These are phyloP conservation scores for Penicillium samsonianum DNA, from an alignment of 495 filamentous ascomycete species.

Conservation along the genomic window DNA sequence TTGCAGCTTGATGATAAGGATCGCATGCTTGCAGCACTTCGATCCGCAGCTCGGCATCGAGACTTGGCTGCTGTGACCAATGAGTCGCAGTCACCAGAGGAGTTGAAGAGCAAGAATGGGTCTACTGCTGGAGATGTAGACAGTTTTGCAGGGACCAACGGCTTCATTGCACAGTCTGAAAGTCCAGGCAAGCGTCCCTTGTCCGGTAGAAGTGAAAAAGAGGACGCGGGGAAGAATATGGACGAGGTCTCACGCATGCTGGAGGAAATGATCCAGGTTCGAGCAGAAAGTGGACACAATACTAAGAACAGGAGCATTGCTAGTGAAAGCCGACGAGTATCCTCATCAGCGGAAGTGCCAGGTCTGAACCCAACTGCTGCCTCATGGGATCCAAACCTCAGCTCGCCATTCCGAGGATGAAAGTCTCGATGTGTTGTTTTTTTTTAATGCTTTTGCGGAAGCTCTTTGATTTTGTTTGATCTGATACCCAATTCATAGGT, in stretches of 20 bases:
- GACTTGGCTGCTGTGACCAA: conserved; percentile 72
- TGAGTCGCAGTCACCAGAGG: conserved; percentile 42
- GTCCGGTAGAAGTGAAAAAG: conserved; percentile 23
- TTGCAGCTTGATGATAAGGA: conserved; percentile 94
- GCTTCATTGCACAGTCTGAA: conserved; percentile 16
- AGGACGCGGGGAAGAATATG: conserved; percentile 64
- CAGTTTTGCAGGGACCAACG: conserved; percentile 27
- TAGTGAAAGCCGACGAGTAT: conserved; percentile 38
- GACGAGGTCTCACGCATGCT: conserved; percentile 89
- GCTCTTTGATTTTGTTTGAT: conserved; percentile 18
- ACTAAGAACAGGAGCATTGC: conserved; percentile 54
- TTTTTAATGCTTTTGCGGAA: conserved; percentile 6
- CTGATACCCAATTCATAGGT: conserved; percentile 33
- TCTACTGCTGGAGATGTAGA: conserved; percentile 35
- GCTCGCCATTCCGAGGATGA: conserved; percentile 16
- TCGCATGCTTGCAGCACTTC: conserved; percentile 84
- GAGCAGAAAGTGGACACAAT: conserved; percentile 68
- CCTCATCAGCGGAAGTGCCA: conserved; percentile 33
- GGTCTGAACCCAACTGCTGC: conserved; percentile 30
- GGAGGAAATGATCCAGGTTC: conserved; percentile 91
- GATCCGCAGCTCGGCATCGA: conserved; percentile 82
- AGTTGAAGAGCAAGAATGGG: conserved; percentile 34
- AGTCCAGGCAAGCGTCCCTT: conserved; percentile 23
- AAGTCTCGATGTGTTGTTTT: neutral
- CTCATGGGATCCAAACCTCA: conserved; percentile 4